A percentile compares a stretch with the other conserved stretches of the same genome.
phyloP scores from a whole-genome alignment of 2,329 filamentous ascomycete genomes.

The Colletotrichum destructivum region DNA sequence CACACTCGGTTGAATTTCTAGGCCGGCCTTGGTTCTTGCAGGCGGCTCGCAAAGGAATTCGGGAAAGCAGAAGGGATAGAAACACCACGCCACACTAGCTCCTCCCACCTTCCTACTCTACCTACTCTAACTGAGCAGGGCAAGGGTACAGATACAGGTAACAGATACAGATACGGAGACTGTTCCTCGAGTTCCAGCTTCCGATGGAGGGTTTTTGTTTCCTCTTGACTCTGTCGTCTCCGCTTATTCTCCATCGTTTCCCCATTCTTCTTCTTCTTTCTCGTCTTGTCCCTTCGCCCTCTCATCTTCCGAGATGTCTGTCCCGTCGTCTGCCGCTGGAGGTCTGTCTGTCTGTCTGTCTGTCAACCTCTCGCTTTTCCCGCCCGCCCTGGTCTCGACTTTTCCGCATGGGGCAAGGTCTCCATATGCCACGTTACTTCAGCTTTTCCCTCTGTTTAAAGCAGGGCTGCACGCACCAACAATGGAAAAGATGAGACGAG shows the following conservation, averaged over 20 bases:
- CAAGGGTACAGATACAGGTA: no score
- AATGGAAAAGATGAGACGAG: constrained; percentile 37
- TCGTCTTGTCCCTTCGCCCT: neutral
- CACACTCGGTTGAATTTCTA: constrained; percentile 8
- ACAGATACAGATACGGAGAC: no score
- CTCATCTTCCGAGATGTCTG: neutral
- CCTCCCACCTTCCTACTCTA: constrained; percentile 2
- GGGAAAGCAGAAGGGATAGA: neutral
- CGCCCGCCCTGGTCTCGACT: constrained; percentile 30
- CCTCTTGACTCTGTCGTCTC: constrained; percentile 1
- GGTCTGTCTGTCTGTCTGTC: constrained; percentile 1
- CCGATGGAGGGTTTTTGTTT: neutral
- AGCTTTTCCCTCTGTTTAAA: constrained; percentile 36
- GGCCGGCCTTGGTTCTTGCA: constrained; percentile 17
- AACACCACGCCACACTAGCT: neutral
- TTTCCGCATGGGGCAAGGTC: constrained; percentile 39
- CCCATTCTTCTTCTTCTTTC: neutral
- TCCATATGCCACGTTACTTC: constrained; percentile 42
- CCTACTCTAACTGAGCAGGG: neutral
- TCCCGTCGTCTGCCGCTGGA: neutral
- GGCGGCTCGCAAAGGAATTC: neutral
- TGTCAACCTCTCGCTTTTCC: constrained; percentile 37
- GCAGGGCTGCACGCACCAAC: constrained; percentile 39
- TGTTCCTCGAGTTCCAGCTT: neutral
- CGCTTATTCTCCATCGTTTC: neutral